These are phyloP conservation scores for Zalaria obscura DNA, from an alignment of 2,329 filamentous ascomycete species.

Conservation along the genomic window DNA sequence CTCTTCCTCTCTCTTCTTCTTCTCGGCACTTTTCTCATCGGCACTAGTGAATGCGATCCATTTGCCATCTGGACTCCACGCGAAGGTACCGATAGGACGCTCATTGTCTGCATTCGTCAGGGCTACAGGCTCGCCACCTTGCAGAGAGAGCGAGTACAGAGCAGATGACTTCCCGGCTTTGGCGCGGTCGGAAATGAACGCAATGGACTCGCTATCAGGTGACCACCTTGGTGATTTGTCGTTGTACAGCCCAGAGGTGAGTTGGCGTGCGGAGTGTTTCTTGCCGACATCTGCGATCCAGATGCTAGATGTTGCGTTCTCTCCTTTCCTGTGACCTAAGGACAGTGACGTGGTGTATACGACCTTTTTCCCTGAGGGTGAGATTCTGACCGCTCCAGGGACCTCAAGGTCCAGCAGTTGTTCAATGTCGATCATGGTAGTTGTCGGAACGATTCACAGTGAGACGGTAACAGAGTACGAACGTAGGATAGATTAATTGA, in stretches of 20 bases:
- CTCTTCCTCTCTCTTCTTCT: slow-evolving; percentile 17
- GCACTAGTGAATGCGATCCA: slow-evolving; percentile 19
- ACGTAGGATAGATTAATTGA: no score
- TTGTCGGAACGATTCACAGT: no score
- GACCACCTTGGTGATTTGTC: slow-evolving; percentile 14
- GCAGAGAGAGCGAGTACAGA: slow-evolving; percentile 14
- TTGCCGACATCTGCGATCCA: slow-evolving; percentile 15
- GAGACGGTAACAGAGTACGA: no score
- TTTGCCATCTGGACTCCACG: slow-evolving; percentile 20
- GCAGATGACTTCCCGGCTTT: slow-evolving; percentile 16
- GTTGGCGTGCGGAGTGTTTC: slow-evolving; percentile 11
- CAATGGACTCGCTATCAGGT: slow-evolving; percentile 15
- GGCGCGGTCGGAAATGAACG: slow-evolving; percentile 21
- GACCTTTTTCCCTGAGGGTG: slow-evolving; percentile 11
- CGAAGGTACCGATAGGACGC: slow-evolving; percentile 12
- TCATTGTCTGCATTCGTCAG: slow-evolving; percentile 15
- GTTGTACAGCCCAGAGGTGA: slow-evolving; percentile 14
- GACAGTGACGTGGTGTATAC: slow-evolving; percentile 12
- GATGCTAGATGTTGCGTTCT: slow-evolving; percentile 10
- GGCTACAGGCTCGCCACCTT: slow-evolving; percentile 12
- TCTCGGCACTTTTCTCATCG: slow-evolving; percentile 18
- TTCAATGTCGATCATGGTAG: slow-evolving; percentile 5
- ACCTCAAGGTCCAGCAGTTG: slow-evolving; percentile 13
- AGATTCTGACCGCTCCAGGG: slow-evolving; percentile 11
- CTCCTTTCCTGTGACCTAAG: slow-evolving; percentile 8